Evolutionary conservation across 208 protist species (phyloP).

Genomic region (Leishmania major): DNA sequence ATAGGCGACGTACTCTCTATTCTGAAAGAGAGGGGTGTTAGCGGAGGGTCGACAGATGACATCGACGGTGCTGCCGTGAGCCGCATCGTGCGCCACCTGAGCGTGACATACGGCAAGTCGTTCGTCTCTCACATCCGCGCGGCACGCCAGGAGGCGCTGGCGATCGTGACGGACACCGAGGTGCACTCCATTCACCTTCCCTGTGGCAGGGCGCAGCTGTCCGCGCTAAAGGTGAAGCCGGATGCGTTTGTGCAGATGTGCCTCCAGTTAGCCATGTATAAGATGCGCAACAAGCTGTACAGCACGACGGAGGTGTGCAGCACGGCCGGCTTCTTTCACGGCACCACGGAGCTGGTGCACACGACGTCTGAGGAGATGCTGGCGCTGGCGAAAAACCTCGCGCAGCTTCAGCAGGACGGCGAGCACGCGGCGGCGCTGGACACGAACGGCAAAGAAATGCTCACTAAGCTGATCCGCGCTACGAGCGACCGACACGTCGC

Average conservation of each 20-base stretch:
- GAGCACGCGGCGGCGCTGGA: constrained; percentile 16
- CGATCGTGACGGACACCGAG: constrained; percentile 65
- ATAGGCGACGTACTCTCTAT: constrained; percentile 70
- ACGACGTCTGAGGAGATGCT: constrained; percentile 69
- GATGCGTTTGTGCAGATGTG: constrained; percentile 90
- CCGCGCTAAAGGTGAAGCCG: constrained; percentile 44
- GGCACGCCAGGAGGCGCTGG: constrained; percentile 66
- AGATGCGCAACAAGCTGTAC: constrained; percentile 68
- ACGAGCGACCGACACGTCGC: constrained; percentile 57
- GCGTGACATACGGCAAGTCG: constrained; percentile 82
- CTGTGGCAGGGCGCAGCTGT: constrained; percentile 51
- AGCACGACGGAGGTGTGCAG: constrained; percentile 69
- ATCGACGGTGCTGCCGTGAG: constrained; percentile 38
- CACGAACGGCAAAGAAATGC: constrained; percentile 38
- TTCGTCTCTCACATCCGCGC: constrained; percentile 80
- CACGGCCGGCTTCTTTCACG: constrained; percentile 81
- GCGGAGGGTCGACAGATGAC: constrained; percentile 24
- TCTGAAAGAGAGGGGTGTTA: constrained; percentile 11
- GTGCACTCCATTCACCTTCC: constrained; percentile 61
- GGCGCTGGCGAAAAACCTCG: constrained; percentile 50
- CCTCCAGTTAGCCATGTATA: constrained; percentile 85
- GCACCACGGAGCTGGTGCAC: constrained; percentile 81
- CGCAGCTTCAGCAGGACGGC: constrained; percentile 31
- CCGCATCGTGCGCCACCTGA: constrained; percentile 56
- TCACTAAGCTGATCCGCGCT: constrained; percentile 47